Evolutionary conservation across 1,284 basidiomycete genomes (phyloP).

Genomic region (Pseudomicrostroma phylloplanum): DNA sequence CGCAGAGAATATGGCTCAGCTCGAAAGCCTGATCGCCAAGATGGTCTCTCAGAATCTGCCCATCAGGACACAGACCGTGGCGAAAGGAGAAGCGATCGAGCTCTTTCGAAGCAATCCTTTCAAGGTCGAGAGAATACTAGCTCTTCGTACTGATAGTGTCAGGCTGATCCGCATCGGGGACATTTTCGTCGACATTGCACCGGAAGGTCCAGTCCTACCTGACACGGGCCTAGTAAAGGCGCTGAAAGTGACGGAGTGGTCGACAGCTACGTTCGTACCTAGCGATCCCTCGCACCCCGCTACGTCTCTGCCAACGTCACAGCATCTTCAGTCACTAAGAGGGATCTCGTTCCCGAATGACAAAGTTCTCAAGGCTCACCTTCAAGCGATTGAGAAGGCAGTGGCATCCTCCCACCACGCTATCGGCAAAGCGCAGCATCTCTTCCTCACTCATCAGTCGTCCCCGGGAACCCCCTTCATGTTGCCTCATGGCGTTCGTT

Average conservation of each 20-base stretch:
- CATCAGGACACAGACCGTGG: constrained; percentile 4
- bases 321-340: constrained; percentile 17
- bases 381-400: constrained; percentile 7
- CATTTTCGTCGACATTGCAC: constrained; percentile 14
- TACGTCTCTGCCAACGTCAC: constrained; percentile 2
- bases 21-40: background rate
- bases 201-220: constrained; percentile 7
- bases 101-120: constrained; percentile 14
- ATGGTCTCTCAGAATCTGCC: background rate
- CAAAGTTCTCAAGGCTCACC: constrained; percentile 14
- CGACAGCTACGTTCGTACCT: constrained; percentile 15
- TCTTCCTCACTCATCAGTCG: constrained; percentile 46
- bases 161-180: constrained; percentile 14
- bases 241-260: constrained; percentile 15
- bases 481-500: constrained; percentile 45
- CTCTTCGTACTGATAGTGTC: background rate
- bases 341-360: constrained; percentile 21
- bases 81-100: background rate
- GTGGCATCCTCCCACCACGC: constrained; percentile 25
- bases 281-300: background rate
- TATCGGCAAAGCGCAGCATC: constrained; percentile 34
- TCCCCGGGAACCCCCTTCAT: constrained; percentile 49
- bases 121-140: constrained; percentile 13
- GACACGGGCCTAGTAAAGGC: constrained; percentile 18
- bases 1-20: background rate